phyloP scores from a whole-genome alignment of 306 rosid species.

The Pterocarpus santalinus region DNA sequence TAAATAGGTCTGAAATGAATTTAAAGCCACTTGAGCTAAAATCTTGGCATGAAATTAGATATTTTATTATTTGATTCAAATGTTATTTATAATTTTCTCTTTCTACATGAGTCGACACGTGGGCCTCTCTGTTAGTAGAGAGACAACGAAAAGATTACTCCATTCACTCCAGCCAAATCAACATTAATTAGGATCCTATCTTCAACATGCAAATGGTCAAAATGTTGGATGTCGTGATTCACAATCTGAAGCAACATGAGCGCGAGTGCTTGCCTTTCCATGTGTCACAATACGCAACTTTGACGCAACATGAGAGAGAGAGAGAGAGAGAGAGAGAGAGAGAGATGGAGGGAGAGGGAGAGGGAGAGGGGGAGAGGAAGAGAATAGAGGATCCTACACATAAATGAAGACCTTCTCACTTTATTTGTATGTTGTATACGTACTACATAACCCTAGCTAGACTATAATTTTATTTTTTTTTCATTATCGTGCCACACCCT shows the following conservation, averaged over 20 bases:
- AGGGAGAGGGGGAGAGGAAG: background rate
- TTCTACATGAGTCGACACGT: background rate
- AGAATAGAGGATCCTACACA: no score
- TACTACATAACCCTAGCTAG: no score
- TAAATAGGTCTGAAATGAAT: no score
- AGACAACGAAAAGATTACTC: background rate
- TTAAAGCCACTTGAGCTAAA: no score
- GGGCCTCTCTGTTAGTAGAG: no score
- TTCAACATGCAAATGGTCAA: background rate
- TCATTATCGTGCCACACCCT: no score
- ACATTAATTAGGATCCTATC: no score
- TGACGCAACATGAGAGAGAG: no score
- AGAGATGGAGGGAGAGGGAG: background rate
- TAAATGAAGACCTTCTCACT: no score
- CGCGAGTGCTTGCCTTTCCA: background rate
- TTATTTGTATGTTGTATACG: no score
- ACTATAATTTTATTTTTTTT: no score
- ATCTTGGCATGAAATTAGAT: background rate
- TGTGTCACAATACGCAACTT: background rate
- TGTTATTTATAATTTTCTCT: background rate
- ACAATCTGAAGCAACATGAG: background rate
- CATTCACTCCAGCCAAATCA: background rate
- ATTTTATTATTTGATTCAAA: background rate
- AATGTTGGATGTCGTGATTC: background rate
- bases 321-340: background rate